A percentile compares a stretch with the other conserved stretches of the same genome.
Conservation (phyloP, 345 rosid genomes). For the Microcos paniculata region DNA sequence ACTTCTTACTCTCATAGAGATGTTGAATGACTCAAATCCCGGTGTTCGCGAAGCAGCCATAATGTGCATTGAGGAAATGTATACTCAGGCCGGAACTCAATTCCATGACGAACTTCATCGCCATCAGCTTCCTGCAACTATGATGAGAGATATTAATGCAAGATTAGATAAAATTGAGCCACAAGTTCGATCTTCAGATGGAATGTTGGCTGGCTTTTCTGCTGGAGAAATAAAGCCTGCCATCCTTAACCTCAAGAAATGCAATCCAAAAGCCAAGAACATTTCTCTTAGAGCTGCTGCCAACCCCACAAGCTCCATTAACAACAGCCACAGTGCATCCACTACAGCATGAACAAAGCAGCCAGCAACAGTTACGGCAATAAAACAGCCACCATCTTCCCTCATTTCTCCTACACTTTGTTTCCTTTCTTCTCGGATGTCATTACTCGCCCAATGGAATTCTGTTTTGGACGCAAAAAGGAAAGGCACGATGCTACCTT, state of each 20-base stretch:
- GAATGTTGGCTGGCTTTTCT: conserved; percentile 44
- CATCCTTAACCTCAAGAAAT: conserved; percentile 63
- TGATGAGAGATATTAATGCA: conserved; percentile 96
- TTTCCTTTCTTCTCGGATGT: no score
- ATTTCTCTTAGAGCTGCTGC: no score
- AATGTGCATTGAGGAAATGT: conserved; percentile 98
- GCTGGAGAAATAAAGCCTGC: conserved; percentile 62
- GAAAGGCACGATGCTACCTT: no score
- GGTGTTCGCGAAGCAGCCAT: conserved; percentile 93
- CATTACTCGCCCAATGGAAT: no score
- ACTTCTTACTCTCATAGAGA: conserved; percentile 95
- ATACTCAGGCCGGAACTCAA: conserved; percentile 80
- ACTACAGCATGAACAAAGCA: no score
- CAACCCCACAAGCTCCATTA: no score
- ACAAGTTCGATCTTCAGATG: conserved; percentile 60
- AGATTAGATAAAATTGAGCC: conserved; percentile 94
- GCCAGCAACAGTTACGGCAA: no score
- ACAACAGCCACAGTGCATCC: no score
- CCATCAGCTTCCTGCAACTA: conserved; percentile 75
- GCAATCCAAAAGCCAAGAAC: conserved; percentile 85
- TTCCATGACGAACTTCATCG: conserved; percentile 98
- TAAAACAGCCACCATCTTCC: no score
- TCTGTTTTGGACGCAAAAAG: no score
- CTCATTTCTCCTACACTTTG: no score
- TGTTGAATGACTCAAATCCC: conserved; percentile 85